Evolutionary conservation across 257 asterid genomes (phyloP).

Genomic region (Fraxinus cuspidata): DNA sequence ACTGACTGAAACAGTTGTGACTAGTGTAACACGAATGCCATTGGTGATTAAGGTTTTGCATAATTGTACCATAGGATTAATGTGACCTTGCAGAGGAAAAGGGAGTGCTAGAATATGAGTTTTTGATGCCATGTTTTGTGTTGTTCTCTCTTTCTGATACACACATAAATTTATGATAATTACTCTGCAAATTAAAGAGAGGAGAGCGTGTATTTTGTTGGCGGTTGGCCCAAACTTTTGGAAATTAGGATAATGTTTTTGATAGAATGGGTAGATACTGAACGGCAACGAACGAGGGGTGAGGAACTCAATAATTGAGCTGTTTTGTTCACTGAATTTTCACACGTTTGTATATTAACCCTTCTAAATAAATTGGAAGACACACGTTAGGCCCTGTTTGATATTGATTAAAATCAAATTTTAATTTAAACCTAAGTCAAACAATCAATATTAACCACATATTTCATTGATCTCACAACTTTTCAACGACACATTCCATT

Average conservation of each 20-base stretch:
- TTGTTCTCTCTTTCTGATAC: not conserved
- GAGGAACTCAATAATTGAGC: not conserved
- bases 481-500: too few relatives aligned
- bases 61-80: constrained; percentile 43
- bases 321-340: not conserved
- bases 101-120: constrained; percentile 39
- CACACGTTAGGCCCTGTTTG: too few relatives aligned
- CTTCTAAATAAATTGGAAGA: too few relatives aligned
- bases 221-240: not conserved
- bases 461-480: too few relatives aligned
- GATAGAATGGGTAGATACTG: not conserved
- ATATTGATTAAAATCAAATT: too few relatives aligned
- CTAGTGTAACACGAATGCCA: constrained; percentile 32
- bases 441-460: too few relatives aligned
- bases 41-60: constrained; percentile 36
- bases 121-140: constrained; percentile 15
- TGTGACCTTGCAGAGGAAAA: constrained; percentile 47
- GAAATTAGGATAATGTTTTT: not conserved
- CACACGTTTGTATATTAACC: too few relatives aligned
- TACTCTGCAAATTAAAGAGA: too few relatives aligned
- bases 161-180: too few relatives aligned
- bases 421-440: too few relatives aligned
- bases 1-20: constrained; percentile 29
- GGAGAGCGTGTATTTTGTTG: not conserved
- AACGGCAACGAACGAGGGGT: not conserved